Evolutionary conservation across 192 early-diverging fungal species (phyloP).

Genomic region (Mortierella alpina): DNA sequence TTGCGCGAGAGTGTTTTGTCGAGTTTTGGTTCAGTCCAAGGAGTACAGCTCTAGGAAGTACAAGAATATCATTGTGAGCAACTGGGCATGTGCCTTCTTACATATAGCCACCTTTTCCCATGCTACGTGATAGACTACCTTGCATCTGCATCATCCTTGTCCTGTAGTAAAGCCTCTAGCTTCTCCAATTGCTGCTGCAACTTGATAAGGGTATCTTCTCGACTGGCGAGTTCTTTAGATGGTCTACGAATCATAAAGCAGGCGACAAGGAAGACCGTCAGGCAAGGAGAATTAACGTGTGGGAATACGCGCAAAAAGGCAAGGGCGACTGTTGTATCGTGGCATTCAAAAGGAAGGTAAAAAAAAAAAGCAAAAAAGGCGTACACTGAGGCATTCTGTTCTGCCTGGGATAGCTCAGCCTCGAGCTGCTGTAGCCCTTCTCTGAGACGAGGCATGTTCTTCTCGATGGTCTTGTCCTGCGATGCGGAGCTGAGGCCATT

Average conservation of each 20-base stretch:
- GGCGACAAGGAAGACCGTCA: background rate
- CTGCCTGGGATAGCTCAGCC: conserved; percentile 63
- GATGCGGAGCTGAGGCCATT: conserved; percentile 62
- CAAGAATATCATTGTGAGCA: background rate
- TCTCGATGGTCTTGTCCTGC: conserved; percentile 65
- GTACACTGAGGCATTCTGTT: conserved; percentile 65
- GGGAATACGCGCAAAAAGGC: background rate
- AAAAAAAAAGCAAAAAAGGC: background rate
- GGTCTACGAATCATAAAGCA: conserved; percentile 19
- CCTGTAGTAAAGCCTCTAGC: conserved; percentile 59
- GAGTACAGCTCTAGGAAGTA: conserved; percentile 32
- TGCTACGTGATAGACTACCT: conserved; percentile 31
- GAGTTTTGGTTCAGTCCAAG: conserved; percentile 47
- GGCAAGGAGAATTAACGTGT: background rate
- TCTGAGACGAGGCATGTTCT: conserved; percentile 61
- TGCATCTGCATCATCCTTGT: conserved; percentile 57
- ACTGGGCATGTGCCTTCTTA: too few species aligned
- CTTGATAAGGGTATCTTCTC: conserved; percentile 74
- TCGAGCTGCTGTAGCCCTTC: conserved; percentile 67
- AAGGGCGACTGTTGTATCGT: background rate
- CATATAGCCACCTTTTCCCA: too few species aligned
- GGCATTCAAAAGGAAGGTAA: background rate
- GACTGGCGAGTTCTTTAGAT: conserved; percentile 60
- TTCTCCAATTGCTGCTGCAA: conserved; percentile 72
- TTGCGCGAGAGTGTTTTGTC: conserved; percentile 42